Base-by-base conservation (phyloP, 192 early-diverging fungal genomes). In the Phycomyces blakesleeanus region DNA sequence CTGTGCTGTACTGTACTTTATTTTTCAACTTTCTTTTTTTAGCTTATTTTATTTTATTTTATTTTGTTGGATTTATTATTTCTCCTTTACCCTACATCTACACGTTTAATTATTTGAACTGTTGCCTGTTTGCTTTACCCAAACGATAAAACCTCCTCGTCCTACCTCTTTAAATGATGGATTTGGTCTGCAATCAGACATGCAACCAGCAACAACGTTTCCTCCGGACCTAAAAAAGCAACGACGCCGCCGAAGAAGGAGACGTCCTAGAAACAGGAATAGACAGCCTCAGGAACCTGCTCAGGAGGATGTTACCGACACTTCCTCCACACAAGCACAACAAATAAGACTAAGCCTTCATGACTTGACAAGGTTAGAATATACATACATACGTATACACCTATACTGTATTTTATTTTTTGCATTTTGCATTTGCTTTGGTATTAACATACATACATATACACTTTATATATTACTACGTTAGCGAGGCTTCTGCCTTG, bases 401-500 rank as follows among this genome's bases (percentile, higher is more conserved):
- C 16, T 22, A 1, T 29, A 39, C 11, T 27, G n/a, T 20, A 18
- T 18, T n/a, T n/a, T n/a, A 52, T 53, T 11, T 38, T 38, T 18
- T 37, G 18, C 8, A 8, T 51, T 27, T 51, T n/a, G n/a, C n/a
- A n/a, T n/a, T n/a, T n/a, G n/a, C n/a, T n/a, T 71, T 60, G 22
- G 10, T 15, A 5, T 7, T 37, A 24, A 24, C 16, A 29, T 6
- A 49, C 44, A 44, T 57, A 22, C 21, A 0, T 40, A 54, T 11
- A n/a, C 2, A 38, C 18, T 18, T 22, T 0, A 26, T 25, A 1
- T 29, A 39, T 20, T 10, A 3, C n/a, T 38, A 40, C 14, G 27
- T 42, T 51, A 75, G 73, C 41, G 73, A 75, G 55, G 68, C 73
- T 15, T 29, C 47, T 54, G 73, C 73, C 8, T 34, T 75, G 40